Evolutionary conservation across 2,329 filamentous ascomycete genomes (phyloP), one percentile per base, ranked within the genome.

Genomic region (Trichophyton rubrum): DNA sequence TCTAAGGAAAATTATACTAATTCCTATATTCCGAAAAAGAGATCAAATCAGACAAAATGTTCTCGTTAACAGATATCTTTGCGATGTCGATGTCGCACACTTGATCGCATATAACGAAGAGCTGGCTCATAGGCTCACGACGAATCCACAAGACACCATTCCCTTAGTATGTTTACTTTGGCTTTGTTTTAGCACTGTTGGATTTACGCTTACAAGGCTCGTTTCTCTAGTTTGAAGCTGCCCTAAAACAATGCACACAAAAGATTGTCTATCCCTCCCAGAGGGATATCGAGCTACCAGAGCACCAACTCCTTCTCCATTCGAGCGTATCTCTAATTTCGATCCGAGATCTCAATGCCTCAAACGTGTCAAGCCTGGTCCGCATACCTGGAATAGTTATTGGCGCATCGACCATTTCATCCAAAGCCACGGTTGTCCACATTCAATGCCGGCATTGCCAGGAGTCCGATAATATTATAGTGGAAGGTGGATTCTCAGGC

Each of bases 351-450:
- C 82, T 99, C 43, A 93, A 95, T 68, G 95, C 93, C 7, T 87
- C 88, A 64, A 92, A 90, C 64, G 95, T 99, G 66, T 90, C 92
- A 3, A 86, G 90, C 67, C 86, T 99, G n/a, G 92, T 99, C 43
- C 85, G 92, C 61, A 95, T 99, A 61, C 93, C 93, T 0, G 95
- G 93, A 58, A 99, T 99, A 65, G 90, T 99, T 62, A 99, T 99
- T 66, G 92, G 93, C 55, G 93, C 93, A 55, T 96, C 92, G 0
- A 95, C 95, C 17, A 87, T 97, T 73, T 96, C 91, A 1, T 97
- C 92, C 11, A 97, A 99, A 78, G 90, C 93, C 3, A 96, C 90
- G 5, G 80, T 85, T 27, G 80, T 99, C 24, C 83, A 88, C 63
- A 87, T 99, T 58, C 85, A 95, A 74, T 99, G 93, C 77, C 85